These are phyloP conservation scores for Cyclocybe aegerita DNA, from an alignment of 768 basidiomycete genomes.

Conservation along the genomic window DNA sequence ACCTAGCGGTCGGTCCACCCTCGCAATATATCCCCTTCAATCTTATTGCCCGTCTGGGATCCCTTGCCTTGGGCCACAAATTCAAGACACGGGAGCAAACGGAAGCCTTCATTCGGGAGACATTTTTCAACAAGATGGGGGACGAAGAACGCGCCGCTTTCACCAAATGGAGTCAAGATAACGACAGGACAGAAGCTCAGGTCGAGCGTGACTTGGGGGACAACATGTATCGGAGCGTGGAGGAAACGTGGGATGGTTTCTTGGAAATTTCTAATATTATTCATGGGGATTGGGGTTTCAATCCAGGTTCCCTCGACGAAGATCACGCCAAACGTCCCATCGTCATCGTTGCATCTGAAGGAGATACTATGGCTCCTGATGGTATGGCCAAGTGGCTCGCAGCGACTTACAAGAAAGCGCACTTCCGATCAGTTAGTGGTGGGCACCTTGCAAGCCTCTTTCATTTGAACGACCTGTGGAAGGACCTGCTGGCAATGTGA, in stretches of 20 bases:
- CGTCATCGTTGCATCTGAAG: slow-evolving; percentile 40
- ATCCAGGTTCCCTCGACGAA: slow-evolving; percentile 40
- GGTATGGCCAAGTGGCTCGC: slow-evolving; percentile 50
- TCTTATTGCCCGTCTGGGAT: slow-evolving; percentile 30
- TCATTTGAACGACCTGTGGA: slow-evolving; percentile 47
- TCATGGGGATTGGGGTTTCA: slow-evolving; percentile 54
- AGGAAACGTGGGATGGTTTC: slow-evolving; percentile 53
- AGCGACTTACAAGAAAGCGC: slow-evolving; percentile 43
- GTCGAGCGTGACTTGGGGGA: slow-evolving; percentile 39
- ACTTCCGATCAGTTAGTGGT: slow-evolving; percentile 40
- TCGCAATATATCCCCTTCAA: slow-evolving; percentile 41
- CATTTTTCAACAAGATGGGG: slow-evolving; percentile 33
- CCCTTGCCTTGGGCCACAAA: slow-evolving; percentile 28
- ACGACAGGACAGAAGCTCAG: slow-evolving; percentile 41
- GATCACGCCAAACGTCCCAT: slow-evolving; percentile 44
- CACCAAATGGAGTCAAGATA: slow-evolving; percentile 39
- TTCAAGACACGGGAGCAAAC: slow-evolving; percentile 39
- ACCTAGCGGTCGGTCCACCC: slow-evolving; percentile 46
- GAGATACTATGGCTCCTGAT: slow-evolving; percentile 40
- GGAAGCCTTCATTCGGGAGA: slow-evolving; percentile 36
- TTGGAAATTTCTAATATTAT: slow-evolving; percentile 38
- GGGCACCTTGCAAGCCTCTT: slow-evolving; percentile 50
- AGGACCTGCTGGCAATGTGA: slow-evolving; percentile 27
- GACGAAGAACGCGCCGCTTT: slow-evolving; percentile 39
- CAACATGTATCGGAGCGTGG: slow-evolving; percentile 46